Evolutionary conservation across 306 rosid species (phyloP), one percentile per base, ranked within the genome.

Genomic region (Vicia sativa): DNA sequence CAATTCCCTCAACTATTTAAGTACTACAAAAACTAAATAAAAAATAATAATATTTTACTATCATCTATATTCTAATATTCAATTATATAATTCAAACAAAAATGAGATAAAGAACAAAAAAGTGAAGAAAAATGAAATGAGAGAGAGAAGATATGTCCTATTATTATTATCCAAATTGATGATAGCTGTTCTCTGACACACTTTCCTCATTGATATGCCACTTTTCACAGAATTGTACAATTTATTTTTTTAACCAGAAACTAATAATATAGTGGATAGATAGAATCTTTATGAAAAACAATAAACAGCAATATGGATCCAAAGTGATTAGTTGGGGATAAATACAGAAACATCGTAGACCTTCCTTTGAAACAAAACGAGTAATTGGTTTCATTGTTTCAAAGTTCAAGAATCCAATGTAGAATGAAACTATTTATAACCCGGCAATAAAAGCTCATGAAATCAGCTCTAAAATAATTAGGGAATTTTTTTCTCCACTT

Each of bases 381-480:
- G n/a, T 23, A 64, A 64, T 11, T 9, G 15, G 68, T 31, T 29
- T 14, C 68, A 43, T 63, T 63, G 55, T 42, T 55, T 48, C 29
- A 15, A 15, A 38, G 4, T 60, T 44, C 57, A 77, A 76, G 84
- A 80, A 87, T 87, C 93, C 93, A 60, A 76, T 76, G 80, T 21
- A 58, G 72, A 25, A 64, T 26, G 26, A 42, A 70, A 59, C 67
- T 72, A 28, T 16, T 43, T 55, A 57, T 57, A 62, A 58, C 55
- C 55, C 19, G 31, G 74, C 73, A 75, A 2, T 45, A 57, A 55
- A 54, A 43, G 11, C 3, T 41, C 52, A 26, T 34, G 43, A 65
- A 35, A 53, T 58, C 46, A 73, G 1, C 75, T 41, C 54, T 67
- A 44, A 54, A 39, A 39, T 58, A n/a, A n/a, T n/a, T n/a, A n/a